Conservation (phyloP, 1,284 basidiomycete genomes). For the Ustilago loliicola region DNA sequence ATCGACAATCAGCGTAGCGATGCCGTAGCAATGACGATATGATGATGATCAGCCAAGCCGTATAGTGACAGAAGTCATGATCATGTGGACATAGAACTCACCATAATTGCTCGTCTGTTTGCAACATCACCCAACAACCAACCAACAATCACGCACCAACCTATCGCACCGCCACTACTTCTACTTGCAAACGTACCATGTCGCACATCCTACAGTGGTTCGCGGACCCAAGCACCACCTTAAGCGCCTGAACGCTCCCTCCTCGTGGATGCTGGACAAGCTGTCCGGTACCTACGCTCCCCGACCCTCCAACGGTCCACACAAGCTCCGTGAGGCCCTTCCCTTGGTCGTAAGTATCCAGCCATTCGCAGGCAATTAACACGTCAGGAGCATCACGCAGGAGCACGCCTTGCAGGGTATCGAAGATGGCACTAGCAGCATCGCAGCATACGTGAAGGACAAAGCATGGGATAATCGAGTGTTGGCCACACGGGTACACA, state of each 20-base stretch:
- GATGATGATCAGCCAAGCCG: constrained; percentile 14
- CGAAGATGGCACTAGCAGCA: background rate
- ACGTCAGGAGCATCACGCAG: constrained; percentile 18
- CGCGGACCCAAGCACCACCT: constrained; percentile 99
- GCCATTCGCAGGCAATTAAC: constrained; percentile 12
- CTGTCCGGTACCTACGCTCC: constrained; percentile 97
- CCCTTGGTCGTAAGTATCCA: constrained; percentile 71
- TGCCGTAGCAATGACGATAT: constrained; percentile 19
- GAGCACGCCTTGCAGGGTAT: background rate
- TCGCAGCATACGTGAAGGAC: background rate
- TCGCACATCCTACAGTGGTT: constrained; percentile 57
- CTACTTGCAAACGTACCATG: constrained; percentile 4
- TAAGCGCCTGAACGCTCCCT: constrained; percentile 96
- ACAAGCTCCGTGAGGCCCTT: constrained; percentile 98
- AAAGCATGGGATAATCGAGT: background rate
- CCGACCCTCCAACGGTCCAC: constrained; percentile 95
- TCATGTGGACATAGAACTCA: constrained; percentile 23
- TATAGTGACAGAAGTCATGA: background rate
- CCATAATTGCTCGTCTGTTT: constrained; percentile 21
- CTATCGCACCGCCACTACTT: constrained; percentile 6
- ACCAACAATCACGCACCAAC: constrained; percentile 3
- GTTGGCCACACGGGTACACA: background rate
- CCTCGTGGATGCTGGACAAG: constrained; percentile 99
- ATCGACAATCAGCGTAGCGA: background rate
- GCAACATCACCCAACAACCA: constrained; percentile 7